Percentiles rank a stretch among this genome's conserved stretches.
Evolutionary conservation across 306 rosid species (phyloP).

Genomic region (Glycyrrhiza uralensis): DNA sequence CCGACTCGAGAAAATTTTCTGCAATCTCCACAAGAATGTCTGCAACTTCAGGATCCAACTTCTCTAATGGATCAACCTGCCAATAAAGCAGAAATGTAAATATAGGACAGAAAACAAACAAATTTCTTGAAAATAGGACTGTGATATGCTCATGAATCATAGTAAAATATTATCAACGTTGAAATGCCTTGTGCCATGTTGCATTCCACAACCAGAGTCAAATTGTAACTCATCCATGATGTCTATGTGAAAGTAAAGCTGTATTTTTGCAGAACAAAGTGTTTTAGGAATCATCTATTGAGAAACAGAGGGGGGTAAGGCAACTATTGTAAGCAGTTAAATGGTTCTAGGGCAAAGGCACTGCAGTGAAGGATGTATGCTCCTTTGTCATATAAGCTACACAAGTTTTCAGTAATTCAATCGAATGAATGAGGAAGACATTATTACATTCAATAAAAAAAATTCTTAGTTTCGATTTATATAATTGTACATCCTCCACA

Average conservation of each 20-base stretch:
- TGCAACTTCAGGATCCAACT: slow-evolving; percentile 85
- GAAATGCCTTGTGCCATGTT: neutral
- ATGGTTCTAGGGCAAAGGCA: neutral
- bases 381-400: neutral
- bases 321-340: neutral
- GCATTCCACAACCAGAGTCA: neutral
- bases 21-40: slow-evolving; percentile 87
- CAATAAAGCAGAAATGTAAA: slow-evolving; percentile 32
- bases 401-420: neutral
- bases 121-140: neutral
- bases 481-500: neutral
- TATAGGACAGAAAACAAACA: neutral
- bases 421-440: neutral
- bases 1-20: slow-evolving; percentile 92
- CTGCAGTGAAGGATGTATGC: neutral
- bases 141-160: neutral
- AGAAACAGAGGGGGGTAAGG: neutral
- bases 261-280: neutral
- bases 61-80: slow-evolving; percentile 85
- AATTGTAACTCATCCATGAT: neutral
- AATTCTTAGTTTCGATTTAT: neutral
- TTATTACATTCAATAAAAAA: neutral
- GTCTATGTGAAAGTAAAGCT: neutral
- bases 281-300: neutral
- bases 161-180: neutral